Conservation (phyloP, 1,284 basidiomycete species). For the Ceratobasidium sp. region DNA sequence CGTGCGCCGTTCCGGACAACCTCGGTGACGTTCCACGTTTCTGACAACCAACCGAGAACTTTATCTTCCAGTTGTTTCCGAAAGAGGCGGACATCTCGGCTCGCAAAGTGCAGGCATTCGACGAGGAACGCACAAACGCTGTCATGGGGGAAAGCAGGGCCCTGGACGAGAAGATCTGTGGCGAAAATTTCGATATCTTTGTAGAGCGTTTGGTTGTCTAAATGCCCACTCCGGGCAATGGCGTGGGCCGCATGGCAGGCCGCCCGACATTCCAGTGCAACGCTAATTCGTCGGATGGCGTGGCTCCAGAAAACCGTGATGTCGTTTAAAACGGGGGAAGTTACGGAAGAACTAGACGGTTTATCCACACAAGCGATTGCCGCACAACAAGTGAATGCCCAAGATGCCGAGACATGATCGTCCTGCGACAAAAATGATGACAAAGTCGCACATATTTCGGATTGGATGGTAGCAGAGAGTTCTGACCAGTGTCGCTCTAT, state of each 20-base stretch:
- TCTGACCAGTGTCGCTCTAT: conserved; percentile 59
- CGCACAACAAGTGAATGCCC: conserved; percentile 84
- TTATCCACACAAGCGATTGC: conserved; percentile 69
- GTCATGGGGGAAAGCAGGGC: conserved; percentile 85
- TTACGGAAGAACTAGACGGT: not conserved
- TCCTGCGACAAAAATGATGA: conserved; percentile 76
- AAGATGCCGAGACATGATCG: conserved; percentile 77
- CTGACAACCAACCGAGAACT: conserved; percentile 84
- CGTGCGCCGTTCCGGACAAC: conserved; percentile 57
- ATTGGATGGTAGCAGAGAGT: conserved; percentile 28
- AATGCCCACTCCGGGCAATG: conserved; percentile 44
- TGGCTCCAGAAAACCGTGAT: conserved; percentile 85
- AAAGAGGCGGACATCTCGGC: conserved; percentile 83
- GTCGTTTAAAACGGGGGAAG: conserved; percentile 54
- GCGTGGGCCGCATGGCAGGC: conserved; percentile 84
- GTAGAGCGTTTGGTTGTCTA: conserved; percentile 64
- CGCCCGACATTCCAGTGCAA: conserved; percentile 76
- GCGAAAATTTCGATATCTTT: conserved; percentile 80
- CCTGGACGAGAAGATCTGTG: conserved; percentile 87
- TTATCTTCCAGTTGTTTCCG: conserved; percentile 86
- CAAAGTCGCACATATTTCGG: conserved; percentile 62
- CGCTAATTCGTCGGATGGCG: conserved; percentile 78
- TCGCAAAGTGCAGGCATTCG: conserved; percentile 74
- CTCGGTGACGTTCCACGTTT: conserved; percentile 72
- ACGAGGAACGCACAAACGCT: conserved; percentile 86